Conservation (phyloP, 352 stramenopile species). For the Lagenidium giganteum region DNA sequence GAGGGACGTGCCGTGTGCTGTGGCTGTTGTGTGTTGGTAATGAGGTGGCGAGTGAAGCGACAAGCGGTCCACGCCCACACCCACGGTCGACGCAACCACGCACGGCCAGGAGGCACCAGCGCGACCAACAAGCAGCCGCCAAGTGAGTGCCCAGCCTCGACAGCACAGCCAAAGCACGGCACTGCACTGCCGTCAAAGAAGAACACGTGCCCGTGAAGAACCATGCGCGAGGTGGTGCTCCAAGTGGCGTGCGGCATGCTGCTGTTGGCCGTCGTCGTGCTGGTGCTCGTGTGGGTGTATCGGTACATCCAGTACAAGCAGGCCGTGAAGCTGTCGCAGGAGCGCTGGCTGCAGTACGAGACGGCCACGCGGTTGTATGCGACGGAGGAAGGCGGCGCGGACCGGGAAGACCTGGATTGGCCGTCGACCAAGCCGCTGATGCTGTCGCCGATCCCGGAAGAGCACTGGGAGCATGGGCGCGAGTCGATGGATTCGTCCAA, state of each 20-base stretch:
- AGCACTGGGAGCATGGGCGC: constrained; percentile 42
- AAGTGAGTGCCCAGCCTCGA: too few relatives aligned
- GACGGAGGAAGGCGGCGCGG: constrained; percentile 15
- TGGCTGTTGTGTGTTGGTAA: too few relatives aligned
- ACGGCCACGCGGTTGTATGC: constrained; percentile 19
- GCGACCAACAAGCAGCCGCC: too few relatives aligned
- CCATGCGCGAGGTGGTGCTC: constrained; percentile 36
- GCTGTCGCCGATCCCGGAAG: constrained; percentile 67
- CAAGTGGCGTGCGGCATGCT: constrained; percentile 40
- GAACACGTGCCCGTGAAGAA: too few relatives aligned
- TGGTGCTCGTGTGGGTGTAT: constrained; percentile 48
- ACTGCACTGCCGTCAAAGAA: too few relatives aligned
- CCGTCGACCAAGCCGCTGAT: constrained; percentile 44
- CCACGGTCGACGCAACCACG: too few relatives aligned
- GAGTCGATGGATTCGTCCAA: constrained; percentile 16
- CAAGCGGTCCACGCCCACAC: too few relatives aligned
- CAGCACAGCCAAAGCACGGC: too few relatives aligned
- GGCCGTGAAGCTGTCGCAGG: constrained; percentile 50
- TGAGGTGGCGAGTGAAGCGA: too few relatives aligned
- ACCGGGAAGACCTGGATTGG: constrained; percentile 27
- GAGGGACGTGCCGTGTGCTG: too few relatives aligned
- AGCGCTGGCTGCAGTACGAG: constrained; percentile 61
- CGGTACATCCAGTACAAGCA: constrained; percentile 58
- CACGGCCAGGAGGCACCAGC: too few relatives aligned
- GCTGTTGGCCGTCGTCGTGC: constrained; percentile 24